phyloP scores from a whole-genome alignment of 345 rosid species.

The Syzygium jambos region DNA sequence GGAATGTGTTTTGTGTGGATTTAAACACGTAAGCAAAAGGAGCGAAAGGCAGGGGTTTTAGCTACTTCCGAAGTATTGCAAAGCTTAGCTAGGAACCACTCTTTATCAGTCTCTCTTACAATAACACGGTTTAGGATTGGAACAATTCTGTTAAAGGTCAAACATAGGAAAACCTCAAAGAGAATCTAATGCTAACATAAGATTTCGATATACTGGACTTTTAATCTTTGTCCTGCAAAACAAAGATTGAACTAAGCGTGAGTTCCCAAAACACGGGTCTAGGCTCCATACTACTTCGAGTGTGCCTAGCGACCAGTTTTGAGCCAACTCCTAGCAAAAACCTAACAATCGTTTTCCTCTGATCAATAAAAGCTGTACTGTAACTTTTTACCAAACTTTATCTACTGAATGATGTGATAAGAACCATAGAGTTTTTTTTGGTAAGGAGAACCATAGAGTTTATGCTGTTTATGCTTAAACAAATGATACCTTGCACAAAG shows the following conservation, averaged over 20 bases:
- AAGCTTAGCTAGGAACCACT: background rate
- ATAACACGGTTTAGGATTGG: background rate
- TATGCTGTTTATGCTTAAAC: background rate
- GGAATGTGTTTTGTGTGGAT: background rate
- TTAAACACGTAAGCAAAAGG: background rate
- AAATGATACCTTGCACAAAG: background rate
- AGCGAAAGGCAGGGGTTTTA: background rate
- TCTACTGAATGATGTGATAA: background rate
- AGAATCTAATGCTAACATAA: background rate
- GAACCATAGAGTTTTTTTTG: background rate
- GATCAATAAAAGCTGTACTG: background rate
- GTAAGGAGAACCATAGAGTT: background rate
- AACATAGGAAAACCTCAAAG: background rate
- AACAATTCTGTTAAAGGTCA: background rate
- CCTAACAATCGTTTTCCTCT: background rate
- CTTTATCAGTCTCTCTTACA: background rate
- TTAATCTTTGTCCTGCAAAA: background rate
- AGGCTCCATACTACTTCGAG: background rate
- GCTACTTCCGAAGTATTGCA: background rate
- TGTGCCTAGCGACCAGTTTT: background rate
- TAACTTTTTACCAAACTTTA: background rate
- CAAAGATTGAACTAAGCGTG: background rate
- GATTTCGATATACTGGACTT: background rate
- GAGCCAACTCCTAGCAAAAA: background rate
- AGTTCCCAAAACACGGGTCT: background rate